Conservation (phyloP, 352 stramenopile genomes). For the Phytophthora idaei region DNA sequence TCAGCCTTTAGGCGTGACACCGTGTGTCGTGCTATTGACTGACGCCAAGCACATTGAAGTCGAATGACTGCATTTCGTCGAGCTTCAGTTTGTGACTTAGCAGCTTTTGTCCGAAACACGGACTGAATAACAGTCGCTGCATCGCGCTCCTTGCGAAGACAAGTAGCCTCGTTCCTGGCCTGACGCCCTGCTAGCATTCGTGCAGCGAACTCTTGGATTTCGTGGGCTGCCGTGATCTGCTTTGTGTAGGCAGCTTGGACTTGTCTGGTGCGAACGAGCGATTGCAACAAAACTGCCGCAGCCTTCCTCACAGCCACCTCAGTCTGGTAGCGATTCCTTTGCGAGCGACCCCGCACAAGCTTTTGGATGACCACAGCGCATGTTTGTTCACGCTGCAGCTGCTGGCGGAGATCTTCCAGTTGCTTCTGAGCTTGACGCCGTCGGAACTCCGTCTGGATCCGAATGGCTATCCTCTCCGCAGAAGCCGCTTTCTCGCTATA, state of each 20-base stretch:
- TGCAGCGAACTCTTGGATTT: constrained; percentile 42
- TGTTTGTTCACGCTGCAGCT: constrained; percentile 26
- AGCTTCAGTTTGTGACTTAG: constrained; percentile 12
- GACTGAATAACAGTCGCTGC: constrained; percentile 40
- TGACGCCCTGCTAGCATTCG: constrained; percentile 31
- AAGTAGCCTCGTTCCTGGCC: constrained; percentile 16
- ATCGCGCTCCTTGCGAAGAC: constrained; percentile 20
- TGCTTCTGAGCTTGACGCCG: constrained; percentile 40
- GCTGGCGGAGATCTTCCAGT: constrained; percentile 29
- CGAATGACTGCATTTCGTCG: constrained; percentile 29
- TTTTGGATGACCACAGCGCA: constrained; percentile 49
- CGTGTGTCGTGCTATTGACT: constrained; percentile 15
- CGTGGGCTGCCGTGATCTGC: constrained; percentile 28
- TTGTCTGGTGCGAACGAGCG: constrained; percentile 39
- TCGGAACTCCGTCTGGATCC: constrained; percentile 44
- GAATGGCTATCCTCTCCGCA: constrained; percentile 37
- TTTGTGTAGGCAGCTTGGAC: constrained; percentile 32
- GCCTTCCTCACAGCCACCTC: constrained; percentile 30
- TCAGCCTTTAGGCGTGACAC: constrained; percentile 22
- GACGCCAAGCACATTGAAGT: constrained; percentile 45
- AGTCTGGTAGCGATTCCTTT: constrained; percentile 40
- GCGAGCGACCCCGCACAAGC: constrained; percentile 38
- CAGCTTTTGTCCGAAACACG: constrained; percentile 21
- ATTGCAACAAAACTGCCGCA: constrained; percentile 45
- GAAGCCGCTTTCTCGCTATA: constrained; percentile 37